phyloP scores from a whole-genome alignment of 441 rosid genomes.

The Populus hybrid region DNA sequence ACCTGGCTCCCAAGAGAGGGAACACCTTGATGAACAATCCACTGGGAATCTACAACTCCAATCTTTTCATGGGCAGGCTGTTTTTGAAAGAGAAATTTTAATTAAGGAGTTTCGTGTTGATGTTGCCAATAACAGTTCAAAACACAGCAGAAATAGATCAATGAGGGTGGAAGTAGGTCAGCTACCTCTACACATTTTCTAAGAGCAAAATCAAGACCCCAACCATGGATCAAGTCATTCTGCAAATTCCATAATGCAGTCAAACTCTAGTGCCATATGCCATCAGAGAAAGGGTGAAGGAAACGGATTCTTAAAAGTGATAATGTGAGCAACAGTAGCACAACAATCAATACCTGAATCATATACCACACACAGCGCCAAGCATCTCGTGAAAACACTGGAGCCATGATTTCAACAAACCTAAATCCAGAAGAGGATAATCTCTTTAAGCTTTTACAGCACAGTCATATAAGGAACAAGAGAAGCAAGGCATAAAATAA shows the following conservation, averaged over 20 bases:
- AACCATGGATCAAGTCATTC: constrained; percentile 98
- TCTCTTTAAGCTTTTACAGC: not conserved
- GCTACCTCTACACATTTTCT: constrained; percentile 88
- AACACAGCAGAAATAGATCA: not conserved
- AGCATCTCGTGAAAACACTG: too few species aligned
- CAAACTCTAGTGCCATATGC: not conserved
- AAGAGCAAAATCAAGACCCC: constrained; percentile 98
- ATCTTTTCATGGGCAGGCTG: constrained; percentile 99
- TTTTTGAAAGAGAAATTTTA: constrained; percentile 19
- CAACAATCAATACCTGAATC: constrained; percentile 24
- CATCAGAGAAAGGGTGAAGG: not conserved
- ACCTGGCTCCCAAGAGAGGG: constrained; percentile 97
- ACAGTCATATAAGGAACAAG: not conserved
- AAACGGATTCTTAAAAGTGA: not conserved
- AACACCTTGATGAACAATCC: constrained; percentile 91
- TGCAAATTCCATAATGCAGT: constrained; percentile 30
- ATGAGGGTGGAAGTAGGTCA: not conserved
- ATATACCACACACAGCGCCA: too few species aligned
- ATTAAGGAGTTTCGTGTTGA: not conserved
- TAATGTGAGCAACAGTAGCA: not conserved
- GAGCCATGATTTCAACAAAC: constrained; percentile 25
- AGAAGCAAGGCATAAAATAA: not conserved
- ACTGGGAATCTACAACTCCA: constrained; percentile 95
- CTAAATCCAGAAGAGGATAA: constrained; percentile 35
- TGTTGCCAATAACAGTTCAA: constrained; percentile 1